Base-by-base conservation (phyloP, 176 grass and related monocot genomes). In the Microstegium vimineum region DNA sequence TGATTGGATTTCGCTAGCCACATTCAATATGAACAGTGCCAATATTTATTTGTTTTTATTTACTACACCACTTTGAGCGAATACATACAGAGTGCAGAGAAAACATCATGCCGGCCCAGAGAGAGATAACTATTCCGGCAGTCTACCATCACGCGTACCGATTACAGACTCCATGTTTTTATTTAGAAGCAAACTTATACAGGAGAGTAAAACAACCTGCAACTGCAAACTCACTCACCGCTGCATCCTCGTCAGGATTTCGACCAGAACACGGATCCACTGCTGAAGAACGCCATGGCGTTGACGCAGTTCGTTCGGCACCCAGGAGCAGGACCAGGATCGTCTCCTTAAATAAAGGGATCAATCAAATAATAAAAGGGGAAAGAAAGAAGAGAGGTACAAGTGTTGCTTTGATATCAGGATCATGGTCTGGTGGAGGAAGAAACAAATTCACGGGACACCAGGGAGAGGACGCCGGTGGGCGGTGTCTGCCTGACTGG, bases 221-320 rank as follows among this genome's bases (percentile, higher is more conserved):
- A 37, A 79, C 82, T n/a, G n/a, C n/a, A n/a, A n/a, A n/a, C n/a
- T n/a, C n/a, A n/a, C n/a, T 67, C 83, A 93, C 93, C 89, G 90
- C 51, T 86, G 93, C 69, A 93, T 81, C 42, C 83, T 91, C 79
- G 79, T 91, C 60, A 99, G 80, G 84, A 95, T 94, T 80, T 94
- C 89, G 0, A 92, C 87, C 26, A 93, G 76, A 2, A 77, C 80
- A 6, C 80, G 91, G 93, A 95, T 67, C 81, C 84, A 18, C 85
- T 87, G 52, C 27, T 87, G 86, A 95, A 99, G 83, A 89, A 95
- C 41, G 91, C 90, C 96, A 99, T 99, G 84, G 22, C 59, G 36
- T 46, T n/a, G 15, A n/a, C 42, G 37, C 32, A 34, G 18, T 25
- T 10, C 8, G 18, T 25, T 10, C 8, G 52, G 33, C 70, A 30